Percentiles rank a stretch among this genome's conserved stretches.
phyloP scores from a whole-genome alignment of 1,139 yeast species.

The Geotrichum citri-aurantii region DNA sequence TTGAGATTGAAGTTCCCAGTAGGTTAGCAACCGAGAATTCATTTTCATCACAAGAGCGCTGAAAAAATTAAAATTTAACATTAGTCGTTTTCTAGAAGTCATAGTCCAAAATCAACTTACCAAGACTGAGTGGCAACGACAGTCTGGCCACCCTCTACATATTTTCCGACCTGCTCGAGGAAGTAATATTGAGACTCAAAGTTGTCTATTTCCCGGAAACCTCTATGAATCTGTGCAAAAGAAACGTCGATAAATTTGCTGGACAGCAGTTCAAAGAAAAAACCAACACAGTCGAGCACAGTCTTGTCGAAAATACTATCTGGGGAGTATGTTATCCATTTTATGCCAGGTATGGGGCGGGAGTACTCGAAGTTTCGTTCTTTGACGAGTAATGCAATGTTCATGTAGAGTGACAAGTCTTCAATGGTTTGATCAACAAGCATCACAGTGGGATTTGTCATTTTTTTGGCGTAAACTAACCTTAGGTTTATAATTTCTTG shows the following conservation, averaged over 20 bases:
- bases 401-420: slow-evolving; percentile 73
- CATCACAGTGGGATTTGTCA: slow-evolving; percentile 87
- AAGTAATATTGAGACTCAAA: slow-evolving; percentile 69
- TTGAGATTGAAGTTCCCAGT: slow-evolving; percentile 64
- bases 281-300: slow-evolving; percentile 67
- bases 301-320: slow-evolving; percentile 67
- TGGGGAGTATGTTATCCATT: slow-evolving; percentile 69
- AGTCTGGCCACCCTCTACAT: slow-evolving; percentile 78
- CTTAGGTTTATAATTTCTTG: slow-evolving; percentile 76
- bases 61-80: not conserved
- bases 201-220: slow-evolving; percentile 90
- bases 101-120: no score
- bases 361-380: slow-evolving; percentile 60
- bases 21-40: slow-evolving; percentile 61
- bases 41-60: slow-evolving; percentile 61
- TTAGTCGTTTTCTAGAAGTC: no score
- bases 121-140: slow-evolving; percentile 77
- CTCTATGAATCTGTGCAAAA: slow-evolving; percentile 55
- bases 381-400: slow-evolving; percentile 71
- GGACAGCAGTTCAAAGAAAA: slow-evolving; percentile 64
- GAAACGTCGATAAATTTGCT: slow-evolving; percentile 76
- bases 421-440: slow-evolving; percentile 93
- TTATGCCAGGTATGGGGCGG: slow-evolving; percentile 53
- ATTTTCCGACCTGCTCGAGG: slow-evolving; percentile 64
- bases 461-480: slow-evolving; percentile 68